Conservation (phyloP, 768 basidiomycete genomes). For the Trametes cubensis region DNA sequence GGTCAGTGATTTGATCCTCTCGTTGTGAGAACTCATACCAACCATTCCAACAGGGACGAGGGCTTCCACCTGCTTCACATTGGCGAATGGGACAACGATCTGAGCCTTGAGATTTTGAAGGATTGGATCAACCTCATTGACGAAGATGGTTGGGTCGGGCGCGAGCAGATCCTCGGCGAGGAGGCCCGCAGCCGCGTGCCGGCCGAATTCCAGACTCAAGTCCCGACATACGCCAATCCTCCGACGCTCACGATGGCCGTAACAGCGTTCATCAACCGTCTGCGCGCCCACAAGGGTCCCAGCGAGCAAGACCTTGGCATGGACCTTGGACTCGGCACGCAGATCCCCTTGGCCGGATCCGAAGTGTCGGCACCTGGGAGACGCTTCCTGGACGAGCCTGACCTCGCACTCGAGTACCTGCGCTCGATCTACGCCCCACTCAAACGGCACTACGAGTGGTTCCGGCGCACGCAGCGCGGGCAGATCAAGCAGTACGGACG, state of each 20-base stretch:
- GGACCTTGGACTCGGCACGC: slow-evolving; percentile 49
- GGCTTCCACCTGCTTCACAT: slow-evolving; percentile 94
- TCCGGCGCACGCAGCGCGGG: slow-evolving; percentile 90
- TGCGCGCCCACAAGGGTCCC: slow-evolving; percentile 52
- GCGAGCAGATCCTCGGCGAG: slow-evolving; percentile 95
- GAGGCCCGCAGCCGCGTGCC: slow-evolving; percentile 96
- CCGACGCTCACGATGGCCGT: slow-evolving; percentile 94
- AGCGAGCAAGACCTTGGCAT: slow-evolving; percentile 69
- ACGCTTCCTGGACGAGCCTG: slow-evolving; percentile 57
- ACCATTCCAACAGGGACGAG: slow-evolving; percentile 71
- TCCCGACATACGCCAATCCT: slow-evolving; percentile 93
- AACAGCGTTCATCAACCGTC: slow-evolving; percentile 82
- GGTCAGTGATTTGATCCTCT: slow-evolving; percentile 46
- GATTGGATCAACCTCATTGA: slow-evolving; percentile 92
- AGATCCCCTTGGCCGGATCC: slow-evolving; percentile 48
- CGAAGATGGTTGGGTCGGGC: slow-evolving; percentile 92
- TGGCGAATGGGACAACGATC: slow-evolving; percentile 90
- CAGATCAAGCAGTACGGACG: slow-evolving; percentile 91
- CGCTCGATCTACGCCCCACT: slow-evolving; percentile 81
- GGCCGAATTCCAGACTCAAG: slow-evolving; percentile 87
- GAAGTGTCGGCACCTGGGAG: slow-evolving; percentile 33
- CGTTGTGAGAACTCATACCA: neutral
- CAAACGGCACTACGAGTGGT: slow-evolving; percentile 95
- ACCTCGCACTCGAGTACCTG: slow-evolving; percentile 68
- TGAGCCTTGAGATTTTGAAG: slow-evolving; percentile 87